phyloP scores from a whole-genome alignment of 352 stramenopile species.

The Phytophthora vignae region DNA sequence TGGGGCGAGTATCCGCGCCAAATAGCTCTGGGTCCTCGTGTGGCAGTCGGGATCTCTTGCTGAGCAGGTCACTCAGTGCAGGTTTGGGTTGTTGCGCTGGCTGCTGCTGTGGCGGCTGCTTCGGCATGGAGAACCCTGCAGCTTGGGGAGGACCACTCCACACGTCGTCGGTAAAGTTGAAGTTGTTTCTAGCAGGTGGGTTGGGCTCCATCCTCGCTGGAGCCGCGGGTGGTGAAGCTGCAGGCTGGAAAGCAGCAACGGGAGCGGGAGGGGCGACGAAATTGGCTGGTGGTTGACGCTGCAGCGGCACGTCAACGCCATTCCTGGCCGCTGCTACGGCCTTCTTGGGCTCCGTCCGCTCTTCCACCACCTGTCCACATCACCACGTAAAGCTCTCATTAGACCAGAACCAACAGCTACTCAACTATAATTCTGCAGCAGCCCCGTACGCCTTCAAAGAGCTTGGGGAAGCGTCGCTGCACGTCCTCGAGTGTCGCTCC shows the following conservation, averaged over 20 bases:
- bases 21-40: conserved; percentile 38
- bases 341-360: conserved; percentile 20
- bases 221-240: not conserved
- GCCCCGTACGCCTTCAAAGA: conserved; percentile 52
- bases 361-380: conserved; percentile 21
- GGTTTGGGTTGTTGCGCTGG: not conserved
- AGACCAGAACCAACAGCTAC: not conserved
- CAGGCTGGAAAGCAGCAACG: not conserved
- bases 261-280: not conserved
- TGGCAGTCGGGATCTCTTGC: conserved; percentile 37
- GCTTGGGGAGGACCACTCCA: conserved; percentile 23
- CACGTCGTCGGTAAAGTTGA: conserved; percentile 26
- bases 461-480: conserved; percentile 44
- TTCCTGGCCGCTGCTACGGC: not conserved
- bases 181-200: conserved; percentile 8
- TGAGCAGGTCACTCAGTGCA: conserved; percentile 49
- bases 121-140: conserved; percentile 13
- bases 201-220: conserved; percentile 1
- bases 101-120: conserved; percentile 20
- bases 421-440: not conserved
- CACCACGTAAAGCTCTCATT: not conserved
- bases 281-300: not conserved
- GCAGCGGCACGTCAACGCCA: not conserved
- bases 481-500: conserved; percentile 47
- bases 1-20: conserved; percentile 18